These are phyloP conservation scores for Trifolium pratense DNA, from an alignment of 306 rosid genomes.

Conservation along the genomic window DNA sequence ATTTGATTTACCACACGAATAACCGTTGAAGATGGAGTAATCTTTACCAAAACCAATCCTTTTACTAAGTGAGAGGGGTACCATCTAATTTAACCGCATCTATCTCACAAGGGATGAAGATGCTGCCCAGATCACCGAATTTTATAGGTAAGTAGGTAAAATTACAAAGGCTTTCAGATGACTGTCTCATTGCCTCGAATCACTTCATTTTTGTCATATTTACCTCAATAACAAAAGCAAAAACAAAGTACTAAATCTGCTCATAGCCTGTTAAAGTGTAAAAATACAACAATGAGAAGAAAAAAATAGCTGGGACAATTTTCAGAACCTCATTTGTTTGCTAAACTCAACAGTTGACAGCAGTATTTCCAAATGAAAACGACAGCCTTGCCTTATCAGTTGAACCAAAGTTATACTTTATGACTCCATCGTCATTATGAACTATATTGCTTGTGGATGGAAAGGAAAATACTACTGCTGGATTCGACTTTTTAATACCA, in stretches of 20 bases:
- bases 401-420: conserved; percentile 77
- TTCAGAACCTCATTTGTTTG: neutral
- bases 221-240: conserved; percentile 10
- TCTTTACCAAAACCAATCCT: too few species aligned
- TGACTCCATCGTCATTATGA: conserved; percentile 48
- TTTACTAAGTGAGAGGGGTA: too few species aligned
- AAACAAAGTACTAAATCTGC: neutral
- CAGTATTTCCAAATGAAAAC: conserved; percentile 61
- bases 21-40: too few species aligned
- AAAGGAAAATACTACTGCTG: conserved; percentile 63
- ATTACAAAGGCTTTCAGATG: too few species aligned
- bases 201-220: neutral
- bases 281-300: conserved; percentile 14
- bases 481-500: conserved; percentile 58
- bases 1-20: too few species aligned
- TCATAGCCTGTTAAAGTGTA: neutral
- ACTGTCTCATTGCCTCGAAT: too few species aligned
- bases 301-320: neutral
- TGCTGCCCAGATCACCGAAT: too few species aligned
- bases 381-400: conserved; percentile 54
- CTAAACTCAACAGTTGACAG: conserved; percentile 56
- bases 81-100: too few species aligned
- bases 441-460: conserved; percentile 67
- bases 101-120: too few species aligned
- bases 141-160: too few species aligned